Evolutionary conservation across 2,329 filamentous ascomycete genomes (phyloP), one percentile per base, ranked within the genome.

Genomic region (Xylariaceae sp.): DNA sequence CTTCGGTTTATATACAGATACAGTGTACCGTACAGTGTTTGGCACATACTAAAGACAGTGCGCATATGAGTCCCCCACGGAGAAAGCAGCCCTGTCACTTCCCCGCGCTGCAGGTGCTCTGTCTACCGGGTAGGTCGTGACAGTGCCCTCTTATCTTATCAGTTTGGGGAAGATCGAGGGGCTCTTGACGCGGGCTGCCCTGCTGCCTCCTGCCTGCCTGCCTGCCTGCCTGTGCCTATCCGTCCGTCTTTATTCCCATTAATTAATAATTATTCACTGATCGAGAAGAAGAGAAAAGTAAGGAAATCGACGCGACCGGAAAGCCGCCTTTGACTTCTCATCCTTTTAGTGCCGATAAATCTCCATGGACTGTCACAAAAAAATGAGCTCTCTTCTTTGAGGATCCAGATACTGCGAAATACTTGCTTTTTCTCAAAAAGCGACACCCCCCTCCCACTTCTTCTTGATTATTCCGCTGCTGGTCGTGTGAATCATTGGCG

Each of bases 381-480:
- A 66, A 64, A 70, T 70, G 69, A 60, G 42, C 61, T 57, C 23
- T 30, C 23, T 65, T 64, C 69, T 69, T 70, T 70, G 69, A 70
- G 62, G 66, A 50, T 23, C 53, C 53, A 54, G 57, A 59, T 59
- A 54, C 60, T 62, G 5, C 23, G 23, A 30, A 30, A 4, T 30
- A 30, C 23, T 30, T 30, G 23, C 23, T 30, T 30, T 30, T 30
- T 30, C 23, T 30, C 23, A 30, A 30, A 30, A 30, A 30, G 23
- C 23, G 23, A 30, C 4, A 6, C 23, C 23, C 23, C 23, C 23
- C 23, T 30, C 23, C 4, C 23, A 1, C 3, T 30, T 30, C 23
- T 30, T 30, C 23, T 30, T 30, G 23, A 30, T 30, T 30, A 53
- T 53, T 59, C 55, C 62, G 56, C 57, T 64, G 59, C 65, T 62